Evolutionary conservation across 345 rosid species (phyloP), one percentile per base, ranked within the genome.

Genomic region (Arabis alpina): DNA sequence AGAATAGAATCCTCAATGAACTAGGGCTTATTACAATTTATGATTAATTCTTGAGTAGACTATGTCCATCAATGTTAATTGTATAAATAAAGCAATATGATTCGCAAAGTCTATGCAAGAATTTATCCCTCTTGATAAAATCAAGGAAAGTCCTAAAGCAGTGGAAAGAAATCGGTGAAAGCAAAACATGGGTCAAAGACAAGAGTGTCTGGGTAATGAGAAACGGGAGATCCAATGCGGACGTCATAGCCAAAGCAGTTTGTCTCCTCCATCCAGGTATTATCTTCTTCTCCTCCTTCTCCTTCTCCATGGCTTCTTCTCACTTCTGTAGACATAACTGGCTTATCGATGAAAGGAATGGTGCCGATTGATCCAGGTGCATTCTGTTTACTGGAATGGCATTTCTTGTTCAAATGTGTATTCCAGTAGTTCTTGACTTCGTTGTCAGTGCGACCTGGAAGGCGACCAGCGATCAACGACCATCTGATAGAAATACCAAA

Each of bases 401-500:
- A 14, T 61, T 80, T 83, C 85, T 85, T 91, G 83, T 81, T 88
- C 80, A 88, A 77, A 91, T 88, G 93, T 40, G 97, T 88, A 82
- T 91, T 88, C 97, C 95, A 91, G 66, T 88, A 88, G 87, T 91
- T 91, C 77, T 91, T 88, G 71, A 88, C 90, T 63, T 91, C 97
- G 28, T 91, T 91, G 56, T 91, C 97, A 6, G 95, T 91, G 42
- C 97, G 84, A 72, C 97, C 97, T 1, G 97, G 97, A 65, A 88
- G 88, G 13, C 95, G 83, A 37, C 97, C 92, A 0, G 95, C 95
- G 2, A 91, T 91, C 50, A 91, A 76, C 12, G 97, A 85, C 97
- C 92, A 91, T 60, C 97, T 90, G 30, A 19, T 6, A 39, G 10
- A 47, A 10, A 14, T 11, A n/a, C 36, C 3, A 24, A 27, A 68